Evolutionary conservation across 306 rosid genomes (phyloP).

Genomic region (Cucurbita ficifolia): DNA sequence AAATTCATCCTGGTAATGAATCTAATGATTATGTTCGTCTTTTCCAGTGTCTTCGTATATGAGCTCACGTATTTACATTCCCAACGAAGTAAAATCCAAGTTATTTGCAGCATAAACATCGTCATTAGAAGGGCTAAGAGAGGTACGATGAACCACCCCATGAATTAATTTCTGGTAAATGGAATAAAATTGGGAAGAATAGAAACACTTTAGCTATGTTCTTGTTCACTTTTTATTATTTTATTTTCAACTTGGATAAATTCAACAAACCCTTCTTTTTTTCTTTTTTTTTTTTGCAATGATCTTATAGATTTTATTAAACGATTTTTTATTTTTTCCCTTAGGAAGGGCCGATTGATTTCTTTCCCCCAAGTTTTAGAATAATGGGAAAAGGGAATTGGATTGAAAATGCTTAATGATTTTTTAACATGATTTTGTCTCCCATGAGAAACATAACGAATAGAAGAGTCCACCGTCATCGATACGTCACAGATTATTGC

Average conservation of each 20-base stretch:
- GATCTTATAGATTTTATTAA: no score
- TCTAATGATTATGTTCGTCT: not conserved
- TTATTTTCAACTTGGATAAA: not conserved
- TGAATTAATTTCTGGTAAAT: conserved; percentile 20
- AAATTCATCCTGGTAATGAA: not conserved
- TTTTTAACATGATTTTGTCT: not conserved
- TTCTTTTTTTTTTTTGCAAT: no score
- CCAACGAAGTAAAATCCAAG: not conserved
- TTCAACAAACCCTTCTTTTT: not conserved
- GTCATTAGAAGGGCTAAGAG: conserved; percentile 12
- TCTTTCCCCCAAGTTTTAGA: not conserved
- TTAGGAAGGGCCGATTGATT: not conserved
- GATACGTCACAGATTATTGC: not conserved
- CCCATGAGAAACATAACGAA: not conserved
- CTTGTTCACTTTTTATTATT: not conserved
- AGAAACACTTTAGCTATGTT: not conserved
- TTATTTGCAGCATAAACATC: not conserved
- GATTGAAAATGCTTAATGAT: no score
- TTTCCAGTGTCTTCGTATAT: not conserved
- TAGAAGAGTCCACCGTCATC: not conserved
- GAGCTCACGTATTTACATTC: not conserved
- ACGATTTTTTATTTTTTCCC: no score
- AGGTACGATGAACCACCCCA: conserved; percentile 26
- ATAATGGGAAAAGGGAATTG: not conserved
- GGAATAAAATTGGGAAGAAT: not conserved